Base-by-base conservation (phyloP, 768 basidiomycete genomes). In the Cystobasidiopsis lactophilus region DNA sequence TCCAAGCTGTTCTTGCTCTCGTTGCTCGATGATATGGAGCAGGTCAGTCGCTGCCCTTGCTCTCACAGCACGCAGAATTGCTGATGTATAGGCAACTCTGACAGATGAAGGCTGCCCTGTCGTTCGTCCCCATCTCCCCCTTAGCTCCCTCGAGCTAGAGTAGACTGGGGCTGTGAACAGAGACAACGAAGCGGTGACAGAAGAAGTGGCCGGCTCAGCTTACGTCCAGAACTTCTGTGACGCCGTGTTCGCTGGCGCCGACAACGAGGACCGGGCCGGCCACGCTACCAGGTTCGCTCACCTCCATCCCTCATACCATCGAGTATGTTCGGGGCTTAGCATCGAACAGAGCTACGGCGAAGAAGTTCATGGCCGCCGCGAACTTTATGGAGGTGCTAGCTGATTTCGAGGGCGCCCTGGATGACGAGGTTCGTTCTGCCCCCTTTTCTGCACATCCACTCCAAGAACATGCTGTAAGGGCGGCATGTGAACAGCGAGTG, bases 191-290 rank as follows among this genome's bases (percentile, higher is more conserved):
- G 79, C 84, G 10, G 73, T 95, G 52, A 79, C 82, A 55, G 75
- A 77, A 53, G 88, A 95, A 62, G 68, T 74, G 9, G 85, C 77
- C 0, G 82, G 83, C 38, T 76, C 80, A 2, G 85, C 85, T 3
- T 89, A 85, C 62, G 77, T 96, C 45, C 88, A 95, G 70, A 86
- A 89, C 68, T 96, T 96, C 71, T 89, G 85, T 1, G 67, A 89
- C 24, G 80, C 73, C 55, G 77, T 96, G n/a, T 98, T 98, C 67
- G 70, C 71, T 10, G 71, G 72, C 59, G 91, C 91, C 19, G 93
- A 98, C 64, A 80, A 82, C 60, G 88, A 91, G 64, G 93, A 96
- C 65, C 71, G 91, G 41, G 73, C 69, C 14, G 85, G 81, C 1
- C 71, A 70, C 40, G 77, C 81, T 14, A 82, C 79, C 31, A 78